Conservation (phyloP, 1,284 basidiomycete genomes). For the Cryptococcus sp. region DNA sequence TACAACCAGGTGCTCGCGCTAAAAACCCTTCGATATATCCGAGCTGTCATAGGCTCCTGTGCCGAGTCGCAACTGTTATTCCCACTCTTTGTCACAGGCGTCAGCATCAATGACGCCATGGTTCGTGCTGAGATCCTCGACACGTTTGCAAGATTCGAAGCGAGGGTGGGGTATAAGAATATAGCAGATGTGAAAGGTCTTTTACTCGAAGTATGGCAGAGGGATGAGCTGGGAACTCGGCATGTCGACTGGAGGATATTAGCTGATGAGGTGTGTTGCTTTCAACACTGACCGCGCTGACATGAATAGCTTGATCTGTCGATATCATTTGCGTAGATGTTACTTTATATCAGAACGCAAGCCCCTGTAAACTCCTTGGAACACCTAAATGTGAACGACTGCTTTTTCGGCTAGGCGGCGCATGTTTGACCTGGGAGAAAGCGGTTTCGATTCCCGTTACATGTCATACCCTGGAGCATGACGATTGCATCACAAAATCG, state of each 20-base stretch:
- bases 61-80: conserved; percentile 41
- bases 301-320: not conserved
- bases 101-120: conserved; percentile 25
- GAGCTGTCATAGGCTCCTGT: conserved; percentile 33
- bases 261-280: conserved; percentile 17
- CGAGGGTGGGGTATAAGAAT: conserved; percentile 30
- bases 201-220: conserved; percentile 35
- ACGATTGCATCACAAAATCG: no score
- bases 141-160: conserved; percentile 31
- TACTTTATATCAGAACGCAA: no score
- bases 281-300: not conserved
- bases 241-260: conserved; percentile 32
- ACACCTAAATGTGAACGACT: no score
- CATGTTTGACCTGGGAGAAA: no score
- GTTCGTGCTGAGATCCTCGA: conserved; percentile 25
- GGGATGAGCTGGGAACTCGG: conserved; percentile 28
- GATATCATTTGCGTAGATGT: not conserved
- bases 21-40: conserved; percentile 31
- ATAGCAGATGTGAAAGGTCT: conserved; percentile 30
- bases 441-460: no score
- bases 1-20: conserved; percentile 31
- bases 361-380: no score
- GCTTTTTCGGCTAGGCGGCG: no score
- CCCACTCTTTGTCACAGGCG: conserved; percentile 40
- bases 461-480: no score